phyloP scores from a whole-genome alignment of 2,329 filamentous ascomycete species.

The Rhynchosporium agropyri region DNA sequence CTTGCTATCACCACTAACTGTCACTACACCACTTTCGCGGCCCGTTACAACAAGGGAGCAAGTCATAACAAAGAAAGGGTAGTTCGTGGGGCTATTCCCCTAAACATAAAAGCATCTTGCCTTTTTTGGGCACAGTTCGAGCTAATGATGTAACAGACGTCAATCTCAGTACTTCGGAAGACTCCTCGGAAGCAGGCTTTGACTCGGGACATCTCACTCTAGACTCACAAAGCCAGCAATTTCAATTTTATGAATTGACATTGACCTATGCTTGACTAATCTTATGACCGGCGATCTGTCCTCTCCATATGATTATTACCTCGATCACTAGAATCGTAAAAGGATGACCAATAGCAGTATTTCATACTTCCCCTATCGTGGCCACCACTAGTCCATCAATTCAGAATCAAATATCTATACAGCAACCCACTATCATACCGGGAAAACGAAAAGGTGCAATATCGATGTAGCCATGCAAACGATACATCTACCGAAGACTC shows the following conservation, averaged over 20 bases:
- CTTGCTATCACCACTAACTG: background rate
- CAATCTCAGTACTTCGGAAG: too few relatives aligned
- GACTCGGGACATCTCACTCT: too few relatives aligned
- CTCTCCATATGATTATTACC: background rate
- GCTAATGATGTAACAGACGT: too few relatives aligned
- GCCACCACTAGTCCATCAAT: background rate
- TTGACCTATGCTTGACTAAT: slow-evolving; percentile 9
- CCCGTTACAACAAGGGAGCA: too few relatives aligned
- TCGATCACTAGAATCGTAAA: slow-evolving; percentile 4
- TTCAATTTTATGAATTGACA: slow-evolving; percentile 2
- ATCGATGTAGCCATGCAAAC: slow-evolving; percentile 10
- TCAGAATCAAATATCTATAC: background rate
- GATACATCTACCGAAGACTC: slow-evolving; percentile 14
- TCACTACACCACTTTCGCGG: background rate
- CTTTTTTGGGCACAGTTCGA: too few relatives aligned
- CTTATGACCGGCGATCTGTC: background rate
- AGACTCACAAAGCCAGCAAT: too few relatives aligned
- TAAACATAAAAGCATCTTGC: too few relatives aligned
- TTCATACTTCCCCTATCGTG: slow-evolving; percentile 2
- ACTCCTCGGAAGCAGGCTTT: too few relatives aligned
- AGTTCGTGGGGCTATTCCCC: too few relatives aligned
- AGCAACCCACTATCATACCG: slow-evolving; percentile 1
- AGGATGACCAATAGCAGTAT: slow-evolving; percentile 4
- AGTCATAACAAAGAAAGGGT: too few relatives aligned
- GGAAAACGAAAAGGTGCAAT: slow-evolving; percentile 12